Conservation (phyloP, 805 yeast species). For the Yamadazyma phyllophila region DNA sequence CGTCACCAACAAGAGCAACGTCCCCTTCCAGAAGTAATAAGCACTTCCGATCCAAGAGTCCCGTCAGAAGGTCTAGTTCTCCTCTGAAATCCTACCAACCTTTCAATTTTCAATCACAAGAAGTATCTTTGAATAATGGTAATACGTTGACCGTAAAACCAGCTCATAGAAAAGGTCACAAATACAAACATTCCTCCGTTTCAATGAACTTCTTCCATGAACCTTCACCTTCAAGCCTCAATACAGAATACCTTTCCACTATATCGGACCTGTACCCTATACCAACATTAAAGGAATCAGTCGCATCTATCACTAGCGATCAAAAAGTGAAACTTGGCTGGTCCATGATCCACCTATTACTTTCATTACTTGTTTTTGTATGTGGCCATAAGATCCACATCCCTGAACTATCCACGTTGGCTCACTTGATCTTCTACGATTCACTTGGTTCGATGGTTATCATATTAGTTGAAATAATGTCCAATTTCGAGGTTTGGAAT, state of each 20-base stretch:
- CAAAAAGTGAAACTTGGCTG: constrained; percentile 62
- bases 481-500: constrained; percentile 93
- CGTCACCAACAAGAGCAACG: constrained; percentile 28
- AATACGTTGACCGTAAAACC: constrained; percentile 41
- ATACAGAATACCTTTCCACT: constrained; percentile 52
- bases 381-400: constrained; percentile 58
- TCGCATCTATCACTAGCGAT: constrained; percentile 52
- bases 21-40: constrained; percentile 28
- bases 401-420: constrained; percentile 66
- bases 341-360: constrained; percentile 54
- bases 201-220: constrained; percentile 95
- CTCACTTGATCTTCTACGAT: constrained; percentile 87
- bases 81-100: constrained; percentile 41
- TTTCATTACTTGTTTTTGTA: constrained; percentile 56
- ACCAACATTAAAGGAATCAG: constrained; percentile 65
- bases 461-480: constrained; percentile 71
- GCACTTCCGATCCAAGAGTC: constrained; percentile 31
- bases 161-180: constrained; percentile 86
- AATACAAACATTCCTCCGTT: constrained; percentile 93
- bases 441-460: constrained; percentile 71
- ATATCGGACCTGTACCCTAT: constrained; percentile 68
- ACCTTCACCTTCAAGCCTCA: constrained; percentile 52
- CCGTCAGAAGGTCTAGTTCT: constrained; percentile 21
- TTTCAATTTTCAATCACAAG: constrained; percentile 64
- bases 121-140: constrained; percentile 29